These are phyloP conservation scores for Ustilago xerochloae DNA, from an alignment of 1,284 basidiomycete genomes.

Conservation along the genomic window DNA sequence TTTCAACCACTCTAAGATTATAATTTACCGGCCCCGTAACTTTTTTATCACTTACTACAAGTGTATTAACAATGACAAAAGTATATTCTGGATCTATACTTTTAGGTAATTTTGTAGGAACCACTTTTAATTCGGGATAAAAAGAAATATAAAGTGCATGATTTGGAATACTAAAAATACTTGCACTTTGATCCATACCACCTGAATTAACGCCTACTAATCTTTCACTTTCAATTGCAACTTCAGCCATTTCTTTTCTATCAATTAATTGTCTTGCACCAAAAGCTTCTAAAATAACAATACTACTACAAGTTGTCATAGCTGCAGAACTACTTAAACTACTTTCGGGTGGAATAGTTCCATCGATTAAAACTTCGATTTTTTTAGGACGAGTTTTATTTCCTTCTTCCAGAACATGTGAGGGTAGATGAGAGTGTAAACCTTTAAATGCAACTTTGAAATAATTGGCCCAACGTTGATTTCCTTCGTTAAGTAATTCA, in stretches of 20 bases:
- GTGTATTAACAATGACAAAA: slow-evolving; percentile 65
- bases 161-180: slow-evolving; percentile 60
- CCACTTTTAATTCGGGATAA: slow-evolving; percentile 47
- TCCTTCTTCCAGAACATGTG: slow-evolving; percentile 7
- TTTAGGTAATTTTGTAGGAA: slow-evolving; percentile 47
- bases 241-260: slow-evolving; percentile 61
- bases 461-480: slow-evolving; percentile 66
- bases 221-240: slow-evolving; percentile 62
- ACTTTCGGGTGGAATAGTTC: slow-evolving; percentile 64
- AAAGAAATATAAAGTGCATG: slow-evolving; percentile 65
- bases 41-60: slow-evolving; percentile 65
- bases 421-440: slow-evolving; percentile 59
- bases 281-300: slow-evolving; percentile 64
- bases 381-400: slow-evolving; percentile 33
- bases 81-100: slow-evolving; percentile 42
- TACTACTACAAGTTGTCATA: slow-evolving; percentile 63
- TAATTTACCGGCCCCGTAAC: slow-evolving; percentile 65
- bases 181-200: slow-evolving; percentile 66
- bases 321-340: slow-evolving; percentile 62
- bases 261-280: slow-evolving; percentile 51
- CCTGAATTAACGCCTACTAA: slow-evolving; percentile 67
- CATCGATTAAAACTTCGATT: slow-evolving; percentile 62
- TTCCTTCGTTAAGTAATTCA: slow-evolving; percentile 52
- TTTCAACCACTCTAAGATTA: slow-evolving; percentile 66
- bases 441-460: slow-evolving; percentile 67